Conservation (phyloP, 208 protist species). For the Trypanosoma melophagium region DNA sequence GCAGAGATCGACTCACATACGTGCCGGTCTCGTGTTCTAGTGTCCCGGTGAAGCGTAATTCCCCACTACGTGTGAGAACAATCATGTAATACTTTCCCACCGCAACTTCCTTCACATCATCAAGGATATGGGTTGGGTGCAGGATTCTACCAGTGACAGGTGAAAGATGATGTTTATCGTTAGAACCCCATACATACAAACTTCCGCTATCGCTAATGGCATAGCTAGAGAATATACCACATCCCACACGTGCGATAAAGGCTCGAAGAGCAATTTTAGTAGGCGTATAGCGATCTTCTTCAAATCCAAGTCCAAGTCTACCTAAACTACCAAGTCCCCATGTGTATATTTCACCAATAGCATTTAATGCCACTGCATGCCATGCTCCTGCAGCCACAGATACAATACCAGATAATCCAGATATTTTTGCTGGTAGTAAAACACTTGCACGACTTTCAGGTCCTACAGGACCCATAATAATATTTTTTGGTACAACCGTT, state of each 20-base stretch:
- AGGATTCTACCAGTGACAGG: conserved; percentile 13
- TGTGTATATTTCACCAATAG: conserved; percentile 68
- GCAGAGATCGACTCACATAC: conserved; percentile 49
- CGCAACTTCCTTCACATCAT: conserved; percentile 69
- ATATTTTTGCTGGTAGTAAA: conserved; percentile 52
- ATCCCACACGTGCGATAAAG: conserved; percentile 69
- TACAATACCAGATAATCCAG: conserved; percentile 54
- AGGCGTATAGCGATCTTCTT: conserved; percentile 44
- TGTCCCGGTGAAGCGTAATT: conserved; percentile 55
- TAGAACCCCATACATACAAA: conserved; percentile 79
- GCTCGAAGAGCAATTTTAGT: conserved; percentile 39
- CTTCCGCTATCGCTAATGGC: conserved; percentile 60
- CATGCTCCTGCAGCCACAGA: conserved; percentile 66
- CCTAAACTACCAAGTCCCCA: conserved; percentile 72
- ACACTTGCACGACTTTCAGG: conserved; percentile 48
- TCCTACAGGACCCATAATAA: conserved; percentile 55
- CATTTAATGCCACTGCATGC: conserved; percentile 78
- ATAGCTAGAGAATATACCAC: conserved; percentile 67
- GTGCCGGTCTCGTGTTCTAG: conserved; percentile 49
- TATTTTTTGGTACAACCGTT: conserved; percentile 40
- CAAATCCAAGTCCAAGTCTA: conserved; percentile 55
- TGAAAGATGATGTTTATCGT: conserved; percentile 60
- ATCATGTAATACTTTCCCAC: conserved; percentile 69
- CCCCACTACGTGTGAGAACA: conserved; percentile 48
- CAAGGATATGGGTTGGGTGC: conserved; percentile 47